Conservation (phyloP, 306 rosid genomes). For the Coriaria nepalensis region DNA sequence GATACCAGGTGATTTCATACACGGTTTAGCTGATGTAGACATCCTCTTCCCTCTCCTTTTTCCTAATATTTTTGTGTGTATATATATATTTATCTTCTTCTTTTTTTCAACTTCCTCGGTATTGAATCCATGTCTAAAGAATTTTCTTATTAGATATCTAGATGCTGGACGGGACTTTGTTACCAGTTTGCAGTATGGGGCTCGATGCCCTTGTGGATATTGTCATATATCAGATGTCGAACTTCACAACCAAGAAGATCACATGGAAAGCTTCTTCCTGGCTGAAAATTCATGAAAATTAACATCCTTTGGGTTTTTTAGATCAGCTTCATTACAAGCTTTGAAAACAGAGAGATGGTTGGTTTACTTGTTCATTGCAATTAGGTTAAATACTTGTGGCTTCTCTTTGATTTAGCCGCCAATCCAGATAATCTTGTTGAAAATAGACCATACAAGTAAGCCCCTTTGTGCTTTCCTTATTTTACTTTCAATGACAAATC, state of each 20-base stretch:
- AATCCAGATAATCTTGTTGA: slow-evolving; percentile 94
- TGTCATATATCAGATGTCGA: slow-evolving; percentile 97
- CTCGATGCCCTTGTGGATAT: slow-evolving; percentile 89
- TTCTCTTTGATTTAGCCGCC: slow-evolving; percentile 89
- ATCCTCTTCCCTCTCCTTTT: slow-evolving; percentile 4
- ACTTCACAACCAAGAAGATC: slow-evolving; percentile 80
- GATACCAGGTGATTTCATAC: slow-evolving; percentile 64
- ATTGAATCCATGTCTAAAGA: slow-evolving; percentile 7
- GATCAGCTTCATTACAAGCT: no score
- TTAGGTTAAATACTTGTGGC: slow-evolving; percentile 96
- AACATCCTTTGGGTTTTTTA: no score
- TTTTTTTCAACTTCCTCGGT: not conserved
- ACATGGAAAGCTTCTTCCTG: slow-evolving; percentile 96
- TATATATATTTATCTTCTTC: no score
- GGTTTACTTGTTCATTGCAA: slow-evolving; percentile 6
- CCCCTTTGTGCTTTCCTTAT: slow-evolving; percentile 8
- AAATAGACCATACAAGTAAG: slow-evolving; percentile 94
- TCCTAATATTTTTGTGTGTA: not conserved
- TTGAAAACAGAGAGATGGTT: no score
- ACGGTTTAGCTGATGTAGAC: slow-evolving; percentile 9
- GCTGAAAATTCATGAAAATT: slow-evolving; percentile 31
- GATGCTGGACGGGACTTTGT: slow-evolving; percentile 91
- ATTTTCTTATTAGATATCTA: slow-evolving; percentile 57
- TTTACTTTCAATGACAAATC: slow-evolving; percentile 10
- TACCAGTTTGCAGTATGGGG: slow-evolving; percentile 78